phyloP scores from a whole-genome alignment of 768 basidiomycete genomes.

The Lactifluus piperatus region DNA sequence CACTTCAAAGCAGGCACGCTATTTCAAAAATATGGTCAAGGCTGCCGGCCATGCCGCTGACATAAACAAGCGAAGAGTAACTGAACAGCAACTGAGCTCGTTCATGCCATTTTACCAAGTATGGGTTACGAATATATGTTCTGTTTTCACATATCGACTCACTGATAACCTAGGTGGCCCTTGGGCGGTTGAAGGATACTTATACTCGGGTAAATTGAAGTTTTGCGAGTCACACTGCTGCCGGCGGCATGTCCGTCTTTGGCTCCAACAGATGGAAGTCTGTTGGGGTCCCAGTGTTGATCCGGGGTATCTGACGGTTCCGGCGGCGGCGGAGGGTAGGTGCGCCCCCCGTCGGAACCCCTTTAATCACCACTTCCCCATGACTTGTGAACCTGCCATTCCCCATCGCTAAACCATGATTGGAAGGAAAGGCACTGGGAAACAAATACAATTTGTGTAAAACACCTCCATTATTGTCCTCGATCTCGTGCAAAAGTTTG shows the following conservation, averaged over 20 bases:
- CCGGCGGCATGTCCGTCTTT: neutral
- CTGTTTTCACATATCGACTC: neutral
- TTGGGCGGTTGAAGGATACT: conserved; percentile 9
- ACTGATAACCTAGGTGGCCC: conserved; percentile 5
- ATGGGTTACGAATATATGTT: neutral
- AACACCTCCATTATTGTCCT: neutral
- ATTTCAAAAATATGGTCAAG: conserved; percentile 20
- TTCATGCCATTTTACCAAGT: conserved; percentile 15
- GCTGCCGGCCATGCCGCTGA: conserved; percentile 6
- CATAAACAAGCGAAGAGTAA: conserved; percentile 2
- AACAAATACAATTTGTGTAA: too few species aligned
- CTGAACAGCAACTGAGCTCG: conserved; percentile 7
- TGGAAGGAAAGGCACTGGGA: too few species aligned
- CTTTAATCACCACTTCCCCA: too few species aligned
- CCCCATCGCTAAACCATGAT: too few species aligned
- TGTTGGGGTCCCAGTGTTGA: neutral
- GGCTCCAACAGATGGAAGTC: neutral
- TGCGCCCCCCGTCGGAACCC: too few species aligned
- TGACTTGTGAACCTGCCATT: too few species aligned
- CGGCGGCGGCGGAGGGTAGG: too few species aligned
- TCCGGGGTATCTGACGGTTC: neutral
- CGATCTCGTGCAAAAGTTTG: too few species aligned
- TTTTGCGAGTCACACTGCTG: neutral
- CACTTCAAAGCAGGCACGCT: conserved; percentile 8
- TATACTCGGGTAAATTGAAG: conserved; percentile 4